These are phyloP conservation scores for Daldinia sp. DNA, from an alignment of 2,329 filamentous ascomycete species.

Conservation along the genomic window DNA sequence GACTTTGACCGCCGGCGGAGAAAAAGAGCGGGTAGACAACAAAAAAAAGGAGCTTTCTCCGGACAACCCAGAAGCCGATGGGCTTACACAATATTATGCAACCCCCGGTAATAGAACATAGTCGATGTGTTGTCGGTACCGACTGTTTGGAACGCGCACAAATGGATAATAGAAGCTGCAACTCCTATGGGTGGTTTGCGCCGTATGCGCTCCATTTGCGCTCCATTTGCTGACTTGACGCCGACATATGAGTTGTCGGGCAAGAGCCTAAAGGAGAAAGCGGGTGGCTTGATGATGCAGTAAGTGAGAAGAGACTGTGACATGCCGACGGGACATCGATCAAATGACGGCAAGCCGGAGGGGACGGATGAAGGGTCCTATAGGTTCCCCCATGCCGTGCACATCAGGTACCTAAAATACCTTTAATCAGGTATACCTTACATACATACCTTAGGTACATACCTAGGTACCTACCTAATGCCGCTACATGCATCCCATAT, in stretches of 20 bases:
- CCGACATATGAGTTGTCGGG: constrained; percentile 24
- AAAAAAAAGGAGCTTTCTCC: constrained; percentile 14
- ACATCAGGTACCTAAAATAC: not conserved
- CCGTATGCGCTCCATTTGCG: constrained; percentile 7
- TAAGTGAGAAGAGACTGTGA: constrained; percentile 38
- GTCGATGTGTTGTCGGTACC: constrained; percentile 41
- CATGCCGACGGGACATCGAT: constrained; percentile 41
- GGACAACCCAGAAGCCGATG: constrained; percentile 16
- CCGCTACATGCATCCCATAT: not conserved
- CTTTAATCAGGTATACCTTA: not conserved
- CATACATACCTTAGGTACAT: not conserved
- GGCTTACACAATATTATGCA: constrained; percentile 23
- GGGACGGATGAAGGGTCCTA: constrained; percentile 33
- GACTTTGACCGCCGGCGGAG: constrained; percentile 9
- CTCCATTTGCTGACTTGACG: constrained; percentile 27
- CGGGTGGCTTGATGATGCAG: constrained; percentile 36
- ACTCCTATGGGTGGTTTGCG: constrained; percentile 28
- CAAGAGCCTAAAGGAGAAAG: constrained; percentile 38
- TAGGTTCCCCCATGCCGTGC: constrained; percentile 8
- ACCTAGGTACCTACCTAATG: not conserved
- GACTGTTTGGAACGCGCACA: constrained; percentile 37
- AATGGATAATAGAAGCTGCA: constrained; percentile 34
- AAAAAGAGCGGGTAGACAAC: not conserved
- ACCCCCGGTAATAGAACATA: constrained; percentile 11
- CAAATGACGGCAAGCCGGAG: constrained; percentile 43